Conservation (phyloP, 2,329 filamentous ascomycete genomes). For the Didymellaceae sp. region DNA sequence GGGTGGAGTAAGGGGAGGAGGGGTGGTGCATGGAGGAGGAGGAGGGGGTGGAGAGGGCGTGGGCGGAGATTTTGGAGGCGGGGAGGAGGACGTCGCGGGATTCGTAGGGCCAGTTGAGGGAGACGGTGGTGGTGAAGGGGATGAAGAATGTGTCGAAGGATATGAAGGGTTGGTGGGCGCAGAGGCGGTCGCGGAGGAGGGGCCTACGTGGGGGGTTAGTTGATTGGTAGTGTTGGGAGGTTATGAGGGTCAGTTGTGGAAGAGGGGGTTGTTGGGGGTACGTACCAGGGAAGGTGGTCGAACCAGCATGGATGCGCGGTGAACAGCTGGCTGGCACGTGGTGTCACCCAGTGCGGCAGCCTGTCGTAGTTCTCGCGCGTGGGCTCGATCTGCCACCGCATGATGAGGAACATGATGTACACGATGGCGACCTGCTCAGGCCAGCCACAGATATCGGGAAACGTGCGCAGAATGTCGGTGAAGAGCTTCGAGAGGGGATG, state of each 20-base stretch:
- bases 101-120: constrained; percentile 85
- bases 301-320: constrained; percentile 79
- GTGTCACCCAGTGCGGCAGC: constrained; percentile 75
- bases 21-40: constrained; percentile 34
- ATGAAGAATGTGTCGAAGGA: constrained; percentile 84
- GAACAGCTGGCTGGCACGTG: constrained; percentile 69
- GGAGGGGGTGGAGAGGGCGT: constrained; percentile 29
- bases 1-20: constrained; percentile 39
- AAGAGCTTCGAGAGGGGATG: constrained; percentile 86
- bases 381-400: constrained; percentile 82
- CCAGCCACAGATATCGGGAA: constrained; percentile 77
- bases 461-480: constrained; percentile 83
- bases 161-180: constrained; percentile 61
- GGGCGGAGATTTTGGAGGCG: constrained; percentile 40
- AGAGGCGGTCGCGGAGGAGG: constrained; percentile 72
- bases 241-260: not conserved
- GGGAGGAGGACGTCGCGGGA: constrained; percentile 70
- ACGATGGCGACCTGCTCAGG: constrained; percentile 83
- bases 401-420: constrained; percentile 85
- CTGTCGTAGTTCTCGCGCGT: constrained; percentile 80
- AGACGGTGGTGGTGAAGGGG: constrained; percentile 77
- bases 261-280: too few species aligned
- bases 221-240: constrained; percentile 17
- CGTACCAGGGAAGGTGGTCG: constrained; percentile 76
- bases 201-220: too few species aligned